Base-by-base conservation (phyloP, 768 basidiomycete genomes). In the Tulasnella sp. region DNA sequence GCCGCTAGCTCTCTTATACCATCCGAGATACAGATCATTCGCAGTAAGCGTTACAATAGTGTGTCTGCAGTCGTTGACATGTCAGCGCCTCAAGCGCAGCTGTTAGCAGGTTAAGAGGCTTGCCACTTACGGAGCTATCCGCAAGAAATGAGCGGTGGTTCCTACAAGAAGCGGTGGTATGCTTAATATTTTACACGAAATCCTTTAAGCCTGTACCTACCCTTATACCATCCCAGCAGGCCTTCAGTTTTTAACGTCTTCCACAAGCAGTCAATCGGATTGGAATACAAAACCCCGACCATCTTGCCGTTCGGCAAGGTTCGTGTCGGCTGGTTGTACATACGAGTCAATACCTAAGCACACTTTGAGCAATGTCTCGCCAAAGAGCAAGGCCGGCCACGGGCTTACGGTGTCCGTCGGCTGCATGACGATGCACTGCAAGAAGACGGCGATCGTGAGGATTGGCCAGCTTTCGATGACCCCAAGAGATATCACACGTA, bases 251-350 rank as follows among this genome's bases (percentile, higher is more conserved):
- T 89, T 75, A 92, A 86, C 0, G 97, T 99, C 83, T 97, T 98
- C 92, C 91, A 96, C 67, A 99, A 82, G 81, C 96, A 98, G 77
- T 98, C 95, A 76, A 98, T 89, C 3, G 95, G 95, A 77, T 91
- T 95, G 79, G 86, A 91, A 81, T 98, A 97, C 22, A 95, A 81
- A 0, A 87, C 82, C 14, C 94, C 95, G 75, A 87, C 85, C 35
- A 86, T 78, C 76, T 82, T 88, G 39, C 94, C 94, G 75, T 90
- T 84, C 2, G 90, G 88, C 41, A 88, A 84, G 59, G 82, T 81
- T 75, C 83, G 83, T 0, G 93, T 94, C 11, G 93, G 91, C 83
- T 96, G 97, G 78, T 98, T 98, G 80, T 98, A 99, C 86, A 98
- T 89, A 72, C 97, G 86, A 7, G 97, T 98, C 66, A 98, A 80